Base-by-base conservation (phyloP, 441 rosid genomes). In the Brassica hybrid region DNA sequence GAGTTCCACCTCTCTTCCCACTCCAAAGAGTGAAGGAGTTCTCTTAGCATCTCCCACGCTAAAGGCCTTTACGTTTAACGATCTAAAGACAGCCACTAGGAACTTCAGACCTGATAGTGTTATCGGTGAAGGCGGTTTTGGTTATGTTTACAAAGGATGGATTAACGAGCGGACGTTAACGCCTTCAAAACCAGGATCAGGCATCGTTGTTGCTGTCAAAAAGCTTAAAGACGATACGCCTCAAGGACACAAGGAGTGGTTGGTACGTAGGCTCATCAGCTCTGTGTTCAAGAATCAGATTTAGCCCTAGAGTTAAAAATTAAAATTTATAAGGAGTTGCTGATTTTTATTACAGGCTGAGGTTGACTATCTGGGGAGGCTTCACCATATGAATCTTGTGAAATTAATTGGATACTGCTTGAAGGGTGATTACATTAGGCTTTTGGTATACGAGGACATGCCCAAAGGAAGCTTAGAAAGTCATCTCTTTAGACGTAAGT, bases 231-330 rank as follows among this genome's bases (percentile, higher is more conserved):
- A 74, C 1, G 88, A 82, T 50, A 80, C 80, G 72, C 75, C 76
- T 52, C 90, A 89, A 76, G 94, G 94, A 27, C 91, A 89, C 76
- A 88, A 84, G 77, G 88, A 89, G 85, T 89, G 91, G 94, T 84
- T 88, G 85, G 94, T n/a, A n/a, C n/a, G n/a, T 88, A 89, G 1
- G 89, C 62, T 56, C 71, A 27, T 14, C 34, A 10, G 11, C 10
- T 52, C 65, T 66, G 11, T 38, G 62, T 52, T 13, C 66, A 7
- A 23, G 52, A 16, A 50, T 70, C 66, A 21, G 63, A 10, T 77
- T 73, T 61, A 30, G 64, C 23, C 36, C 65, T 61, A 34, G 5
- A 56, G 54, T 25, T 11, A 30, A 30, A 30, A 30, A 30, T 30
- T 30, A 30, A 30, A 30, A 30, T 30, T 30, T 30, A 30, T 30